Evolutionary conservation across 441 rosid species (phyloP).

Genomic region (Jatropha multifida): DNA sequence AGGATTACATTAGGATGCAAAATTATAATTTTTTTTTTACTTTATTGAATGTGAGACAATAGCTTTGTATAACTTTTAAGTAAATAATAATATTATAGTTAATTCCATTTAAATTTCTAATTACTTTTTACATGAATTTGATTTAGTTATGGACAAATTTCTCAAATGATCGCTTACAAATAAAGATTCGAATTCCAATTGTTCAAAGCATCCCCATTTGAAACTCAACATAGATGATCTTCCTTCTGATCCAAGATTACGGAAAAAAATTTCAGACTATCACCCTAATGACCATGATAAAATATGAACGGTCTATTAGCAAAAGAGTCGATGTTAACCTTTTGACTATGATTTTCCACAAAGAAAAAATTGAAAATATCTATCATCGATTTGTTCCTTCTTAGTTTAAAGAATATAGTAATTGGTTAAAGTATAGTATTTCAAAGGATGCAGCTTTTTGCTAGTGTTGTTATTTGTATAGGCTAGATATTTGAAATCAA

Average conservation of each 20-base stretch:
- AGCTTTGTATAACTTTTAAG: too few relatives aligned
- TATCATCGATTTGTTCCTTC: background rate
- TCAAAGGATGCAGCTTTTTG: background rate
- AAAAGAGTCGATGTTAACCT: slow-evolving; percentile 16
- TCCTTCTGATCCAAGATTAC: background rate
- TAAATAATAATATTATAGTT: too few relatives aligned
- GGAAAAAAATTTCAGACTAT: background rate
- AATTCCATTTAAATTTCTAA: too few relatives aligned
- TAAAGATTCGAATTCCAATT: too few relatives aligned
- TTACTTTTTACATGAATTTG: too few relatives aligned
- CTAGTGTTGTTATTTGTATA: slow-evolving; percentile 10
- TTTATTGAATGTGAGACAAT: background rate
- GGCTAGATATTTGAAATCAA: background rate
- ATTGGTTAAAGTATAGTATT: slow-evolving; percentile 15
- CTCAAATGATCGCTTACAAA: too few relatives aligned
- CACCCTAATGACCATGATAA: slow-evolving; percentile 9
- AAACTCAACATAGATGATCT: background rate
- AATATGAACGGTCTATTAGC: background rate
- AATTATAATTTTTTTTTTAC: background rate
- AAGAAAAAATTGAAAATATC: background rate
- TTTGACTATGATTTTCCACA: background rate
- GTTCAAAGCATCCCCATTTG: background rate
- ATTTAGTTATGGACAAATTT: too few relatives aligned
- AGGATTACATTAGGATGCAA: too few relatives aligned
- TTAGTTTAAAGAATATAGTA: slow-evolving; percentile 2